phyloP scores from a whole-genome alignment of 2,329 filamentous ascomycete species.

The Teratosphaeria zuluensis region DNA sequence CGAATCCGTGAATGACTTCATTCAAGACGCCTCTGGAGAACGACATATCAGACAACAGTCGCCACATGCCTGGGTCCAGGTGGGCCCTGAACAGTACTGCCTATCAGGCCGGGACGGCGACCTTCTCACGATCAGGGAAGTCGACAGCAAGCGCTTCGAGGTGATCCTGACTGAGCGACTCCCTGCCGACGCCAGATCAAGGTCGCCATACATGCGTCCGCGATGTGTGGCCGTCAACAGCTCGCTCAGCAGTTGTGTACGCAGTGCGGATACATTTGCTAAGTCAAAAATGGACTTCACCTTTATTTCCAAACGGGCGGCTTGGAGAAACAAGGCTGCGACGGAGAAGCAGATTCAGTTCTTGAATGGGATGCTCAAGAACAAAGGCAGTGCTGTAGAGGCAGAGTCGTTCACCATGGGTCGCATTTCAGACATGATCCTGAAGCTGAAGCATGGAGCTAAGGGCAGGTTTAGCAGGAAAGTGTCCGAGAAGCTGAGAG shows the following conservation, averaged over 20 bases:
- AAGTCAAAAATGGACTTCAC: slow-evolving; percentile 30
- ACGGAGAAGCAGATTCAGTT: slow-evolving; percentile 54
- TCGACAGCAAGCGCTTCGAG: slow-evolving; percentile 13
- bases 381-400: slow-evolving; percentile 31
- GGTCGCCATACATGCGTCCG: slow-evolving; percentile 56
- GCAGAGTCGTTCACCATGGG: slow-evolving; percentile 65
- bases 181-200: slow-evolving; percentile 21
- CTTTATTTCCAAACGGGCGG: slow-evolving; percentile 56
- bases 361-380: slow-evolving; percentile 50
- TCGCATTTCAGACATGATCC: slow-evolving; percentile 81
- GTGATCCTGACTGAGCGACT: slow-evolving; percentile 36
- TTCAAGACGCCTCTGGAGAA: slow-evolving; percentile 72
- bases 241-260: slow-evolving; percentile 66
- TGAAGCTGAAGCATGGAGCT: slow-evolving; percentile 77
- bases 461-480: slow-evolving; percentile 47
- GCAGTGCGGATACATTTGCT: slow-evolving; percentile 63
- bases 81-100: slow-evolving; percentile 60
- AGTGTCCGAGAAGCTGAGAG: slow-evolving; percentile 24
- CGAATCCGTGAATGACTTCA: slow-evolving; percentile 80
- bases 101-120: slow-evolving; percentile 54
- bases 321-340: slow-evolving; percentile 62
- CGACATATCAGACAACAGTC: slow-evolving; percentile 69
- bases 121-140: slow-evolving; percentile 35
- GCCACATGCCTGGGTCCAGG: slow-evolving; percentile 70
- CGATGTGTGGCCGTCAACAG: slow-evolving; percentile 55